Evolutionary conservation across 1,139 yeast genomes (phyloP).

Genomic region (Arxiozyma heterogenica): DNA sequence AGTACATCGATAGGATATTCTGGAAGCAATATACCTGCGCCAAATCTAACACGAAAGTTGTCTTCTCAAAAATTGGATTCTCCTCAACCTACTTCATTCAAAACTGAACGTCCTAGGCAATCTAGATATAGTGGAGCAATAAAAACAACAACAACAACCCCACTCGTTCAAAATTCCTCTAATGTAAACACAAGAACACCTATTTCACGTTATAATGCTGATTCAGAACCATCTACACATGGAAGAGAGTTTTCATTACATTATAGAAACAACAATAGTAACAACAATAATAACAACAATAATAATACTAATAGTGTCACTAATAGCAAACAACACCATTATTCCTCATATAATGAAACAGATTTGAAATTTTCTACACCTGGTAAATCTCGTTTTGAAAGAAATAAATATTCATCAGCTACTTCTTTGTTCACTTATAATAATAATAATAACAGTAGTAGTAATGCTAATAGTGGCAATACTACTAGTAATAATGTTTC

Average conservation of each 20-base stretch:
- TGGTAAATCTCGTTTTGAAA: not conserved
- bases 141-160: not conserved
- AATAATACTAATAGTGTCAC: not conserved
- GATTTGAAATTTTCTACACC: not conserved
- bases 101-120: constrained; percentile 8
- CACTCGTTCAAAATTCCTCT: not conserved
- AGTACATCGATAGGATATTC: not conserved
- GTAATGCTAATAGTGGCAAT: not conserved
- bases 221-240: not conserved
- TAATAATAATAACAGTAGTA: not conserved
- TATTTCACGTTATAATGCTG: not conserved
- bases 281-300: not conserved
- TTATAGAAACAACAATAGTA: not conserved
- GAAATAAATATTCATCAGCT: not conserved
- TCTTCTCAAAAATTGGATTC: not conserved
- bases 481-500: not conserved
- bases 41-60: not conserved
- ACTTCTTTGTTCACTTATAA: not conserved
- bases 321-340: not conserved
- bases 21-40: not conserved
- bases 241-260: not conserved
- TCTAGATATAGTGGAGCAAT: constrained; percentile 5
- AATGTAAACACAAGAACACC: not conserved
- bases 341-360: not conserved
- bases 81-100: not conserved